Evolutionary conservation across 176 grass and related monocot species (phyloP).

Genomic region (Otatea glauca): DNA sequence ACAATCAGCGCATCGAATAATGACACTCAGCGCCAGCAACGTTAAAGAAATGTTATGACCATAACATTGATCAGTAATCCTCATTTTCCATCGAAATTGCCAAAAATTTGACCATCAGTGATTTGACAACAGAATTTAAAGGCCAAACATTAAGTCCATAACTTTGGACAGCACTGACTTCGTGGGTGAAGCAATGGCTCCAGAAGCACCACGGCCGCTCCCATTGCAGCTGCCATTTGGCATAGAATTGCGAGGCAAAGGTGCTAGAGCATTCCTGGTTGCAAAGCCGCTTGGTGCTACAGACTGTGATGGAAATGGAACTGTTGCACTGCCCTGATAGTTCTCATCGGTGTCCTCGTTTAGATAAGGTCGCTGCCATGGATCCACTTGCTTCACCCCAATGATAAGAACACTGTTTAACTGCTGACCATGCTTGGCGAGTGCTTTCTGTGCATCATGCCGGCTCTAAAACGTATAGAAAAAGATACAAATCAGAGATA

Average conservation of each 20-base stretch:
- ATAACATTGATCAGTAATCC: neutral
- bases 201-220: constrained; percentile 28
- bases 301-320: constrained; percentile 52
- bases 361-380: constrained; percentile 65
- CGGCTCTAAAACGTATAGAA: constrained; percentile 47
- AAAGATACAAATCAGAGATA: constrained; percentile 30
- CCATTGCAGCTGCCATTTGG: constrained; percentile 53
- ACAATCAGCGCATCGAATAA: neutral
- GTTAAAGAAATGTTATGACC: neutral
- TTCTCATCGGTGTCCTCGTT: constrained; percentile 53
- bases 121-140: constrained; percentile 40
- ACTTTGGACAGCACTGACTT: constrained; percentile 80
- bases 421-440: constrained; percentile 70
- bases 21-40: neutral
- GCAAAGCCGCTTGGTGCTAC: constrained; percentile 43
- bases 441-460: constrained; percentile 79
- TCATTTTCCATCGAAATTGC: neutral
- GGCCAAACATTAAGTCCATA: constrained; percentile 90
- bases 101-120: neutral
- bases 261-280: constrained; percentile 35
- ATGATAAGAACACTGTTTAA: constrained; percentile 85
- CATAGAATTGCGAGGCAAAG: constrained; percentile 48
- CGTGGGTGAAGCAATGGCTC: constrained; percentile 79
- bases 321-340: constrained; percentile 37
- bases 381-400: constrained; percentile 77